Conservation (phyloP, 2,329 filamentous ascomycete species). For the Emergomyces africanus region DNA sequence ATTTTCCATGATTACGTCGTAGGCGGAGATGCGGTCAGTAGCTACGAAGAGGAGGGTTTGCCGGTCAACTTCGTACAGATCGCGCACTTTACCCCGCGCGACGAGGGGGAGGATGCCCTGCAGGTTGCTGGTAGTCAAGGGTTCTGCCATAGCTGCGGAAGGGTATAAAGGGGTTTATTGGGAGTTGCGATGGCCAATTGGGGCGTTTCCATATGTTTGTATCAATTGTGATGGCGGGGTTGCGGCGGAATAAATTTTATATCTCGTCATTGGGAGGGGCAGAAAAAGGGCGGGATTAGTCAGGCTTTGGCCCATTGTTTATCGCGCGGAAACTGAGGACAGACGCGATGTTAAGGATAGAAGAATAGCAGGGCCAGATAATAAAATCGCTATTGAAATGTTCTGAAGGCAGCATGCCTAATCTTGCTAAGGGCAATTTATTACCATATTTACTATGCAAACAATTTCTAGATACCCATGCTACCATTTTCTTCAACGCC, state of each 20-base stretch:
- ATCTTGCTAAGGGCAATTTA: background rate
- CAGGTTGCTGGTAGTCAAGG: constrained; percentile 32
- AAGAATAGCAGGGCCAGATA: background rate
- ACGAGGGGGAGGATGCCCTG: constrained; percentile 36
- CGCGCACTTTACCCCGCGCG: constrained; percentile 62
- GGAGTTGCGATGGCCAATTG: background rate
- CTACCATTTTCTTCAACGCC: background rate
- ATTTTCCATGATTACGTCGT: constrained; percentile 82
- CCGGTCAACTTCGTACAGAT: constrained; percentile 61
- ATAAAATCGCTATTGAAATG: background rate
- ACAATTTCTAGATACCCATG: background rate
- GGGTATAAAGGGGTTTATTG: background rate
- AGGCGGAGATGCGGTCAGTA: constrained; percentile 86
- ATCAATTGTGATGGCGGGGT: background rate
- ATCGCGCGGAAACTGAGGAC: background rate
- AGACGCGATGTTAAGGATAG: background rate
- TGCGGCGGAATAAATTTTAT: background rate
- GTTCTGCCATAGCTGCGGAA: constrained; percentile 19
- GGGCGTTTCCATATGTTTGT: background rate
- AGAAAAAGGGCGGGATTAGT: background rate
- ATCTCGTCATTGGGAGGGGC: background rate
- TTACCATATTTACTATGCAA: background rate
- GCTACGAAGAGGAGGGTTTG: constrained; percentile 68
- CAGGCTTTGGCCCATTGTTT: constrained; percentile 1
- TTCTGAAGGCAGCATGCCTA: background rate